Conservation (phyloP, 129 eudicot genomes). For the Centella asiatica region DNA sequence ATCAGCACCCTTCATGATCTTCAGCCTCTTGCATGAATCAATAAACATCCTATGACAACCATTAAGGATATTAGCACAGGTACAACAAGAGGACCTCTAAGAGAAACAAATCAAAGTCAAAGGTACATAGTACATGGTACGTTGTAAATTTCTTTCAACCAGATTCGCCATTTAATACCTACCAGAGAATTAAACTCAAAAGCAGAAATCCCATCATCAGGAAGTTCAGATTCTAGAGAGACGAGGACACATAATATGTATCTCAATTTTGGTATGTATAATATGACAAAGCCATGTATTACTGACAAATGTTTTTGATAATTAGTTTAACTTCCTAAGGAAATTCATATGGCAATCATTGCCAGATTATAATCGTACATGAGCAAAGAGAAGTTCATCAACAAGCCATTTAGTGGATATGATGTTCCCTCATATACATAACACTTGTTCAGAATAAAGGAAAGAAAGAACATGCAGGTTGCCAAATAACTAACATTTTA, state of each 20-base stretch:
- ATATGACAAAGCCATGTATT: neutral
- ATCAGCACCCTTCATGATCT: conserved; percentile 91
- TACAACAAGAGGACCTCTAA: neutral
- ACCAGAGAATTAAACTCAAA: no score
- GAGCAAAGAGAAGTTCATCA: neutral
- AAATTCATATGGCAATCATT: neutral
- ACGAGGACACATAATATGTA: neutral
- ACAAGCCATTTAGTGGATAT: neutral
- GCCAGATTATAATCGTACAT: neutral
- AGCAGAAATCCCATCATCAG: no score
- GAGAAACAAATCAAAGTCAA: neutral
- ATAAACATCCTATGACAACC: conserved; percentile 64
- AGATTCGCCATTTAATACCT: no score
- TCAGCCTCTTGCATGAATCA: conserved; percentile 74
- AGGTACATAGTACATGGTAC: no score
- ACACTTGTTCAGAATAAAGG: neutral
- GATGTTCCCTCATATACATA: neutral
- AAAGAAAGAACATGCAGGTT: neutral
- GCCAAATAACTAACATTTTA: no score
- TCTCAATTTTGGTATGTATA: neutral
- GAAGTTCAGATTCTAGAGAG: neutral
- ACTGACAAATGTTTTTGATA: neutral
- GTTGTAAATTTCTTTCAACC: no score
- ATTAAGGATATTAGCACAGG: neutral
- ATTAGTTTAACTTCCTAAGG: neutral